Evolutionary conservation across 2,329 filamentous ascomycete species (phyloP).

Genomic region (Alternaria tenuissima): DNA sequence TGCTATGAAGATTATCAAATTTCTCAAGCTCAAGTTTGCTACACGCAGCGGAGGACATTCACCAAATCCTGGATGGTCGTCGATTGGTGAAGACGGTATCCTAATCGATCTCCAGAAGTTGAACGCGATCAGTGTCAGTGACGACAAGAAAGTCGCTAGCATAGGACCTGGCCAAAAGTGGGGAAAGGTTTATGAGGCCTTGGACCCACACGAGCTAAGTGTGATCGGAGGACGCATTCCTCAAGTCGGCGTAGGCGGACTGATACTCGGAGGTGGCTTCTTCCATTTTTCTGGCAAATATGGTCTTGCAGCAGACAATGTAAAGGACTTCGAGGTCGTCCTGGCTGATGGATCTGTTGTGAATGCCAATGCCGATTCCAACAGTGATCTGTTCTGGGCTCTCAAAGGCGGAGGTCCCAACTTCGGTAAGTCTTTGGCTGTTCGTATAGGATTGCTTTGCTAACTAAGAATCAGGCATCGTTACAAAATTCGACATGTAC

Average conservation of each 20-base stretch:
- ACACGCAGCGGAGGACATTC: not conserved
- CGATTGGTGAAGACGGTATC: not conserved
- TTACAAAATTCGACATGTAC: not conserved
- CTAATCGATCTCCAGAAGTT: not conserved
- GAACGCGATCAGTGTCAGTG: not conserved
- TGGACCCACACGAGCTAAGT: not conserved
- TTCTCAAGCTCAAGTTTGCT: not conserved
- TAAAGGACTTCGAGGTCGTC: constrained; percentile 12
- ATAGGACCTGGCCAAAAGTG: not conserved
- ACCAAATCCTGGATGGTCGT: not conserved
- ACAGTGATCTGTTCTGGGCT: not conserved
- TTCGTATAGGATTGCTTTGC: not conserved
- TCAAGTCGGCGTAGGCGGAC: not conserved
- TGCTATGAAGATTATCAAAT: not conserved
- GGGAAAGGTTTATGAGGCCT: not conserved
- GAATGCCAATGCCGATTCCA: not conserved
- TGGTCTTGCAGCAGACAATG: constrained; percentile 8
- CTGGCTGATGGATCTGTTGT: constrained; percentile 6
- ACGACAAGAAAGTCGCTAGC: not conserved
- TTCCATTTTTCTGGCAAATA: constrained; percentile 3
- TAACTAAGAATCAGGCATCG: not conserved
- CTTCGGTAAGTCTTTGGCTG: not conserved
- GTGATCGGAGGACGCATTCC: not conserved
- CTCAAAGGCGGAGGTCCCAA: not conserved
- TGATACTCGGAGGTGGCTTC: constrained; percentile 1